Conservation (phyloP, 2,329 filamentous ascomycete genomes). For the Trichocomaceae sp. region DNA sequence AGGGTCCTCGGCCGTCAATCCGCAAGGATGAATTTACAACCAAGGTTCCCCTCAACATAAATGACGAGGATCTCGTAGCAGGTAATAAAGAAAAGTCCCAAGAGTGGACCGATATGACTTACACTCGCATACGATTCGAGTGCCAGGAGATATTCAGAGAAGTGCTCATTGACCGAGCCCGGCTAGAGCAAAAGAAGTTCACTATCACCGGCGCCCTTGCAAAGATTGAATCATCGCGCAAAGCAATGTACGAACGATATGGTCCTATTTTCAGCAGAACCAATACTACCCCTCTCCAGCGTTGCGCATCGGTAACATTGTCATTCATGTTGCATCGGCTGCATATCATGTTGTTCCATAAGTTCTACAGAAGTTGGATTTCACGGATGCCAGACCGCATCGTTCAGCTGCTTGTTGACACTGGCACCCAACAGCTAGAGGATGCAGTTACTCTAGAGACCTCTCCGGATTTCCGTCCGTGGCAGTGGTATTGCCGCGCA, state of each 20-base stretch:
- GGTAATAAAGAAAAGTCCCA: constrained; percentile 30
- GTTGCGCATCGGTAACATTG: constrained; percentile 58
- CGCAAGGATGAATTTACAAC: constrained; percentile 71
- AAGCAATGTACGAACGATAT: constrained; percentile 60
- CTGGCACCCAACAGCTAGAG: constrained; percentile 51
- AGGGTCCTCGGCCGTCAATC: constrained; percentile 65
- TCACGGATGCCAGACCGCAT: constrained; percentile 47
- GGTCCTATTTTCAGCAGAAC: constrained; percentile 54
- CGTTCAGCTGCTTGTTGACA: constrained; percentile 57
- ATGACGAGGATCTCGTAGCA: constrained; percentile 55
- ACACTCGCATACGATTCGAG: constrained; percentile 64
- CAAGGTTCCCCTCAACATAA: constrained; percentile 62
- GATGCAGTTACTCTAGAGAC: constrained; percentile 51
- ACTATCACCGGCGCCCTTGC: constrained; percentile 58
- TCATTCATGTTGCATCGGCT: constrained; percentile 57
- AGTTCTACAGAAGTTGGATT: constrained; percentile 50
- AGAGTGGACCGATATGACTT: constrained; percentile 61
- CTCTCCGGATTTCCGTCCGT: constrained; percentile 47
- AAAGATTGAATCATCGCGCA: constrained; percentile 63
- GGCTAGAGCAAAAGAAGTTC: constrained; percentile 56
- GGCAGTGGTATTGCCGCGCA: constrained; percentile 66
- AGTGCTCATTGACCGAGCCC: constrained; percentile 63
- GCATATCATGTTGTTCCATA: constrained; percentile 62
- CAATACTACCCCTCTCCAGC: constrained; percentile 51
- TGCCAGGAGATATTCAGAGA: constrained; percentile 65